phyloP scores from a whole-genome alignment of 2,329 filamentous ascomycete species.

The Colletotrichum sp. region DNA sequence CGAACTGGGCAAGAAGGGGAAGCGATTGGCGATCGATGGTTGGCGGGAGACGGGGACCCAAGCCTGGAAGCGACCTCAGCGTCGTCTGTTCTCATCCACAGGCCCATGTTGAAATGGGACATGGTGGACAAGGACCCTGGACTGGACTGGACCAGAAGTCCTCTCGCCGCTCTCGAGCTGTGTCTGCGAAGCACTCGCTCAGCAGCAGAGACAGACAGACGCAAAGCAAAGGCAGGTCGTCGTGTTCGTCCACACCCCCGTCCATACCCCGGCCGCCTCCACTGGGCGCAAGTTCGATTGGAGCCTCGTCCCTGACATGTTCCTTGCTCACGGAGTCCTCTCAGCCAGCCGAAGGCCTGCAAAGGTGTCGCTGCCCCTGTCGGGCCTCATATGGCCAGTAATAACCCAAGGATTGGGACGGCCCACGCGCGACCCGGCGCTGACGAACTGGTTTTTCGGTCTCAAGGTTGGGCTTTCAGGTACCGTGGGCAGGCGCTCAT shows the following conservation, averaged over 20 bases:
- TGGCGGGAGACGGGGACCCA: slow-evolving; percentile 21
- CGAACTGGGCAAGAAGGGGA: slow-evolving; percentile 20
- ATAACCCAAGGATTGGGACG: slow-evolving; percentile 15
- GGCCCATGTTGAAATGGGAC: neutral
- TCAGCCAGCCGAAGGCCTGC: slow-evolving; percentile 8
- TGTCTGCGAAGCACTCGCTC: neutral
- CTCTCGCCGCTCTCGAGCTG: neutral
- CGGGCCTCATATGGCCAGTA: slow-evolving; percentile 12
- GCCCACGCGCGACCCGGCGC: slow-evolving; percentile 5
- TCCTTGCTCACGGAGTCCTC: slow-evolving; percentile 9
- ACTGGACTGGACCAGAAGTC: neutral
- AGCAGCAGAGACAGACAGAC: neutral
- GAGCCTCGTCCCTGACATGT: slow-evolving; percentile 15
- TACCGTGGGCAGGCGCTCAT: neutral
- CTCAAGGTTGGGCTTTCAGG: slow-evolving; percentile 1
- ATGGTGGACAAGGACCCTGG: slow-evolving; percentile 14
- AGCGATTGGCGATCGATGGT: slow-evolving; percentile 23
- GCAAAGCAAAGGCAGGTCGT: neutral
- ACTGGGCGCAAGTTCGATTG: slow-evolving; percentile 18
- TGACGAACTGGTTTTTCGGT: neutral
- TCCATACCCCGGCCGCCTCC: neutral
- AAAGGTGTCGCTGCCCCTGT: neutral
- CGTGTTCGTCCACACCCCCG: neutral
- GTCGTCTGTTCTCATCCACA: slow-evolving; percentile 17
- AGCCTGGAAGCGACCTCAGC: slow-evolving; percentile 21